Base-by-base conservation (phyloP, 768 basidiomycete species). In the Leccinum arenicola region DNA sequence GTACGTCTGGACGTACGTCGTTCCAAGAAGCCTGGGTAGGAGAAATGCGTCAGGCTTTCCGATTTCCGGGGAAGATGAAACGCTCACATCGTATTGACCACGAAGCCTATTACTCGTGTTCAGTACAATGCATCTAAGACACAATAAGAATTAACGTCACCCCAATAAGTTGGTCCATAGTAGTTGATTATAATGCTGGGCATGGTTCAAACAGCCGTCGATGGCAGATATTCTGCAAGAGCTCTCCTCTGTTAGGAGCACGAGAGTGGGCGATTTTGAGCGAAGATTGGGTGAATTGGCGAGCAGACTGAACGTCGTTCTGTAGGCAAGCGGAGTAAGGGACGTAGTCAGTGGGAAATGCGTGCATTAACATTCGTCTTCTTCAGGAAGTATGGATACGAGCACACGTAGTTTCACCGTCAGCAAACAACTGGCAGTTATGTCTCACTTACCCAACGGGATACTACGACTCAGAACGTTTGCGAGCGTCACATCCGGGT, bases 31-130 rank as follows among this genome's bases (percentile, higher is more conserved):
- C 57, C 55, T 62, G 43, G 9, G 15, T 8, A 33, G 17, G 35
- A 56, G 27, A 29, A 29, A 29, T 29, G 29, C 15, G 29, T 59
- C 45, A 23, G 9, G 11, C 19, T 25, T 45, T 17, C n/a, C 9
- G 9, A 25, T 10, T 21, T 23, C 15, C 23, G 15, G 15, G 15
- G 17, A 50, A 19, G 29, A 50, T 31, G 8, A n/a, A 15, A 17
- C 19, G 25, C 58, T 31, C 36, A 63, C 55, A 51, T 56, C 12
- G 61, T 63, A 31, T 52, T 12, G n/a, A 54, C 23, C 25, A 60
- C 59, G n/a, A 51, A 60, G 49, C 59, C 60, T 61, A 47, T 49
- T 23, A 14, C 14, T 40, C 50, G 10, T 3, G 12, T 51, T 61
- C n/a, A 55, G 31, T 4, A 52, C 12, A 11, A 15, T 19, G 19